Evolutionary conservation across 495 filamentous ascomycete genomes (phyloP), one percentile per base, ranked within the genome.

Genomic region (Penicillium cataractarum): DNA sequence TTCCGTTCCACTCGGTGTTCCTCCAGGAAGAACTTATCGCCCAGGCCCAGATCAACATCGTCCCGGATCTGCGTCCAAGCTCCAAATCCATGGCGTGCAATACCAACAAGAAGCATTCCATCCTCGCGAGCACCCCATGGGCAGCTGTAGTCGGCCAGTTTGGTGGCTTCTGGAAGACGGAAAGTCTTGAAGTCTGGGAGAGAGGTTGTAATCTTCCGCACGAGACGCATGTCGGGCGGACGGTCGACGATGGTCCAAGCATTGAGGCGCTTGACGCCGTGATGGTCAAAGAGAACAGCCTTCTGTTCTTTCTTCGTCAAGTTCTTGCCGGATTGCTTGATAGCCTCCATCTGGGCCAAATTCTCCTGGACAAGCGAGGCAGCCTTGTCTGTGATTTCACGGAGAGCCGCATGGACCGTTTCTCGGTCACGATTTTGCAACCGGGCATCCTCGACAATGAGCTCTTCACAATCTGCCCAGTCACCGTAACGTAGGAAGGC

Each of bases 1-100:
- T 98, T 98, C 74, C 96, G 91, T 71, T 94, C 96, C 24, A 97
- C 94, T n/a, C 93, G 90, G 71, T 97, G 93, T 70, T 99, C 95
- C 72, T 99, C 95, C 6, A 99, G 74, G 79, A 96, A 99, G 72
- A 98, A 92, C 71, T 97, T 98, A 64, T 97, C 95, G 3, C 82
- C 81, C 77, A 99, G 88, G 5, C 83, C 88, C 19, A 99, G 84
- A 55, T 97, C 93, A 6, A 86, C 80, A 69, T 99, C 95, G 66
- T 98, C 96, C 10, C 94, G 87, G 67, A 99, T 98, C 61, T 90
- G 85, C 4, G 85, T 82, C 95, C 95, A 99, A 19, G 92, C 92
- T 56, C 95, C 95, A 72, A 96, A 97, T 2, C 95, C 95, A 71
- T 98, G 94, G 42, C 90, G 85, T 59, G 89, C 87, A 65, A 99